Base-by-base conservation (phyloP, 2,329 filamentous ascomycete genomes). In the Diaporthe eres region DNA sequence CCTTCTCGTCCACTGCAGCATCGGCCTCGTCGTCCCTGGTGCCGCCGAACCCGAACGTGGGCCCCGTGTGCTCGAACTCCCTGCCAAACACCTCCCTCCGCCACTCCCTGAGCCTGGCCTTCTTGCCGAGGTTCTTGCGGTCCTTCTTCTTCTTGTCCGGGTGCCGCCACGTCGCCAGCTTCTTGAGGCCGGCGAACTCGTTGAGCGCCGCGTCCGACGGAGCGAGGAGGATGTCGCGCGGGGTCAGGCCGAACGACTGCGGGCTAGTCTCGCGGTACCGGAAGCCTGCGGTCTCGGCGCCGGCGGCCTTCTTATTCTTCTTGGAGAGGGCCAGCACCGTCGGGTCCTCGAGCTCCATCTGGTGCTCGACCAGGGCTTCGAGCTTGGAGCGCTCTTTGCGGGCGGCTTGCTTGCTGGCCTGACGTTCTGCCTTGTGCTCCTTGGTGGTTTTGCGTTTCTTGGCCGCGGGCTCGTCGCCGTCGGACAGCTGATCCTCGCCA, bases 191-290 rank as follows among this genome's bases (percentile, higher is more conserved):
- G 7, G 93, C 96, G 82, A 94, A 99, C 78, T 96, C 90, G 84
- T 99, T 99, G 78, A 99, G 91, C 72, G 93, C 92, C 63, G 91
- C 88, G 85, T 99, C 97, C 60, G 93, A 94, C 0, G 96, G 95
- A 79, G 98, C 95, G 82, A 93, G 89, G 47, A 99, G 90, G 80
- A 99, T 98, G 84, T 99, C 97, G 77, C 93, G 91, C 1, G 96
- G 89, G 0, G 95, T 98, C 81, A 99, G 92, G 75, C 97, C 97
- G 82, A 98, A 99, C 17, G 94, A 92, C 74, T 94, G 93, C 1
- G 97, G 96, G 0, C 95, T 97, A 2, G 96, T 98, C 82, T 98
- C 96, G 81, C 97, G 94, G 87, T 99, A 99, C 74, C 94, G 93
- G 91, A 99, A 99, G 42, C 89, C 90, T 74, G 79, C 73, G 49